Conservation (phyloP, 768 basidiomycete species). For the Pleurotus tuoliensis region DNA sequence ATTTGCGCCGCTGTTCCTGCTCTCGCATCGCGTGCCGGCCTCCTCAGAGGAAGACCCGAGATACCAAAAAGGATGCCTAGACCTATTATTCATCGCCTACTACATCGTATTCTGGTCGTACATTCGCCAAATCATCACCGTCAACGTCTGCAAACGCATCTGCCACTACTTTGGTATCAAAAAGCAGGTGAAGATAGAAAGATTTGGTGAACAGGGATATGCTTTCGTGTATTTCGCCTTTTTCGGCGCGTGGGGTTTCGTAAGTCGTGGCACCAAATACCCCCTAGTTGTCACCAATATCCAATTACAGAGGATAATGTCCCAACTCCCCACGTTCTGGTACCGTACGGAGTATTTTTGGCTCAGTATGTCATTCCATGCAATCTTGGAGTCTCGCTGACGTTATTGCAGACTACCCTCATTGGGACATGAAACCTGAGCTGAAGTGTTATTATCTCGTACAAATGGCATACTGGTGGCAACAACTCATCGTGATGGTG, state of each 20-base stretch:
- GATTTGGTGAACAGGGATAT: constrained; percentile 93
- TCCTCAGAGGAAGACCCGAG: constrained; percentile 51
- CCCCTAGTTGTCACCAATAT: constrained; percentile 3
- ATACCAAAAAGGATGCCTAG: constrained; percentile 71
- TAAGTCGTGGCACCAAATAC: constrained; percentile 35
- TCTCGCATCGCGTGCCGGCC: constrained; percentile 58
- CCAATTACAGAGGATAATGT: constrained; percentile 70
- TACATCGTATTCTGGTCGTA: constrained; percentile 89
- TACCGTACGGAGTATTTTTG: constrained; percentile 82
- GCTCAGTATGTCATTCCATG: constrained; percentile 47
- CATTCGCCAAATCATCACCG: constrained; percentile 69
- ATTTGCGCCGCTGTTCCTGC: constrained; percentile 64
- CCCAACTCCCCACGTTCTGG: constrained; percentile 79
- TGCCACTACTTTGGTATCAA: constrained; percentile 71
- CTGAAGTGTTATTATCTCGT: constrained; percentile 93
- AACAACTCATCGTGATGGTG: constrained; percentile 84
- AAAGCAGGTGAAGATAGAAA: constrained; percentile 60
- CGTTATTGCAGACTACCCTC: constrained; percentile 65
- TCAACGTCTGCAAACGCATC: constrained; percentile 62
- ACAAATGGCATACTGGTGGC: constrained; percentile 92
- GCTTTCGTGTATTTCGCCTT: constrained; percentile 75
- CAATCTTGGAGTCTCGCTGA: neutral
- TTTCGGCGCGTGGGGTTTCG: constrained; percentile 74
- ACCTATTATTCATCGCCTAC: constrained; percentile 77
- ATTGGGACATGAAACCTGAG: constrained; percentile 80